Evolutionary conservation across 2,329 filamentous ascomycete genomes (phyloP).

Genomic region (Aaosphaeria pasadenensis): DNA sequence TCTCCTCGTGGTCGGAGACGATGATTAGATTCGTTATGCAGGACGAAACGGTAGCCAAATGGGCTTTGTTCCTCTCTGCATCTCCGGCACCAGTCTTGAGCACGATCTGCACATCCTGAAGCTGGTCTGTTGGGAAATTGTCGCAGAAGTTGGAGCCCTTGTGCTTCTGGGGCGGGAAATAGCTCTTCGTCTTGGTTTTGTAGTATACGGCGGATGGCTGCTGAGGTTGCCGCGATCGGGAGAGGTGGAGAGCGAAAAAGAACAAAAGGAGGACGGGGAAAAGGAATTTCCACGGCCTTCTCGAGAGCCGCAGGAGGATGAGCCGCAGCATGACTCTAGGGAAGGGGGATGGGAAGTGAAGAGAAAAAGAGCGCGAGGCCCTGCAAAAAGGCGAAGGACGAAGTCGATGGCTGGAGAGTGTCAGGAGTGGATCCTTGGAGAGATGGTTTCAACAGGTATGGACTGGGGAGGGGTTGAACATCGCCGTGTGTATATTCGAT

Average conservation of each 20-base stretch:
- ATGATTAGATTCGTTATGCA: slow-evolving; percentile 56
- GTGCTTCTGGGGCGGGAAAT: slow-evolving; percentile 34
- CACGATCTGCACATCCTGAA: slow-evolving; percentile 46
- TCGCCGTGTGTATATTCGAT: background rate
- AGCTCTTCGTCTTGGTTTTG: slow-evolving; percentile 31
- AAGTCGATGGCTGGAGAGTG: background rate
- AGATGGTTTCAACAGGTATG: background rate
- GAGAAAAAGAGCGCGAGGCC: too few relatives aligned
- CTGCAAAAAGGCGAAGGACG: background rate
- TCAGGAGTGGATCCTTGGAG: background rate
- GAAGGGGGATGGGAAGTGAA: background rate
- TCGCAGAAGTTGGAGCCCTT: slow-evolving; percentile 33
- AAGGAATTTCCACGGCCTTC: slow-evolving; percentile 30
- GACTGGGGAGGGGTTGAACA: background rate
- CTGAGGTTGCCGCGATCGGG: slow-evolving; percentile 14
- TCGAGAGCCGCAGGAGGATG: slow-evolving; percentile 22
- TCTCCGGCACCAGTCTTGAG: slow-evolving; percentile 52
- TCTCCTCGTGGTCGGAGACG: slow-evolving; percentile 59
- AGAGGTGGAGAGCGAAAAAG: slow-evolving; percentile 28
- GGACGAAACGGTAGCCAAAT: slow-evolving; percentile 53
- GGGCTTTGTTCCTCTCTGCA: slow-evolving; percentile 40
- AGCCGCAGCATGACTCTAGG: slow-evolving; percentile 18
- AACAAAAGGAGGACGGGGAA: slow-evolving; percentile 29
- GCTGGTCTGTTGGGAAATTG: slow-evolving; percentile 38
- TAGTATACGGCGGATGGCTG: slow-evolving; percentile 14